Evolutionary conservation across 371 early-diverging fungal species (phyloP).

Genomic region (Mortierella sp.): DNA sequence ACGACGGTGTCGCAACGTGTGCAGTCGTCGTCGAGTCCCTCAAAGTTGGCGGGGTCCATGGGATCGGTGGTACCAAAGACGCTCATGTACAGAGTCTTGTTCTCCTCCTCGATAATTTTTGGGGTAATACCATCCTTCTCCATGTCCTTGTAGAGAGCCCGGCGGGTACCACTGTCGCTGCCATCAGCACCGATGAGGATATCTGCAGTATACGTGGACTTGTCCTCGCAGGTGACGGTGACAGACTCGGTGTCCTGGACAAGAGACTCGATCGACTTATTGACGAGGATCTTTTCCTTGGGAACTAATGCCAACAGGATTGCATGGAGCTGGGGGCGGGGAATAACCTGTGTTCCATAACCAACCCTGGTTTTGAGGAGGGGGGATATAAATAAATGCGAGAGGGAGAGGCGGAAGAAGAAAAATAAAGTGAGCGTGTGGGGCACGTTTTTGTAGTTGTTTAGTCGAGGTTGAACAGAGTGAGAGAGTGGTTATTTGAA

Average conservation of each 20-base stretch:
- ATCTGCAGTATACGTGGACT: constrained; percentile 33
- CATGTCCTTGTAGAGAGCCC: constrained; percentile 23
- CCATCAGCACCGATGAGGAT: constrained; percentile 53
- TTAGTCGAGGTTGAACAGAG: neutral
- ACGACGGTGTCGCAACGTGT: constrained; percentile 34
- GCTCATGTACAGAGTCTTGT: constrained; percentile 30
- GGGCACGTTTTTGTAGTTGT: constrained; percentile 1
- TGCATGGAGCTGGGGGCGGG: constrained; percentile 36
- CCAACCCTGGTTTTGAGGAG: constrained; percentile 21
- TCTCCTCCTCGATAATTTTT: constrained; percentile 31
- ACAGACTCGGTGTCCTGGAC: constrained; percentile 31
- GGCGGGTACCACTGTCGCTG: constrained; percentile 22
- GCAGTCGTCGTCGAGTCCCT: constrained; percentile 29
- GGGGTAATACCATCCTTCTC: constrained; percentile 29
- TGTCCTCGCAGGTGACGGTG: constrained; percentile 35
- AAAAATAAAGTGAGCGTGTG: constrained; percentile 5
- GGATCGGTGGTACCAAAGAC: constrained; percentile 37
- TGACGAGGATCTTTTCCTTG: constrained; percentile 21
- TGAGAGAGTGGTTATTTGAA: neutral
- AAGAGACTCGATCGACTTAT: constrained; percentile 29
- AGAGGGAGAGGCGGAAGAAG: neutral
- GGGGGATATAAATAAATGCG: neutral
- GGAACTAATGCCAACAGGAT: constrained; percentile 33
- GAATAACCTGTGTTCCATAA: constrained; percentile 27
- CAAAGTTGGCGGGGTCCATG: constrained; percentile 34